Evolutionary conservation across 2,329 filamentous ascomycete genomes (phyloP), one percentile per base, ranked within the genome.

Genomic region (Fusarium sambucinum): DNA sequence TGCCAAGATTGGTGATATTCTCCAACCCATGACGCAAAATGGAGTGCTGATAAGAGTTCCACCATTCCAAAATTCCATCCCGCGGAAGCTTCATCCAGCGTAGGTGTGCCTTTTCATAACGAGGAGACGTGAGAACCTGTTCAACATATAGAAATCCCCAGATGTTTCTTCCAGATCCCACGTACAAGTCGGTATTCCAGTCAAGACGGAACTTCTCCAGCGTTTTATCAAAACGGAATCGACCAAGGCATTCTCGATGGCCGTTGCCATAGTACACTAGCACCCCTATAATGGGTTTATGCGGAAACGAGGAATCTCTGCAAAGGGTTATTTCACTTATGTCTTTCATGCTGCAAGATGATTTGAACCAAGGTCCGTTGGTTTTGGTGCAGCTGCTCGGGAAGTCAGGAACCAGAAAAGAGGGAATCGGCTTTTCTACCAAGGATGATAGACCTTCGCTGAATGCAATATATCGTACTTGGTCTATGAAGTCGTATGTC

Each of bases 271-370:
- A 46, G 9, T 25, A 5, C 21, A 45, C n/a, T 16, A 54, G 6
- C 9, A 54, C 12, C 17, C 51, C 51, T 2, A 37, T 54, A 3
- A 54, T 46, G 19, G 51, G 21, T 8, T 54, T 54, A 16, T 29
- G 38, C 3, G 40, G 8, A 4, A 16, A 21, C 3, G 21, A 12
- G 8, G 23, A 16, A 13, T 54, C 21, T 5, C 30, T 23, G 16
- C 51, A 54, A 3, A 54, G 6, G 13, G 29, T 46, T 12, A 54
- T 54, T 9, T 27, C n/a, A 13, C 14, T 19, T 5, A 45, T 27
- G 10, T n/a, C 40, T 9, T 46, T 23, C 6, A 45, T 25, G 21
- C 14, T 54, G 17, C 40, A 46, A 13, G 40, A 46, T 27, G 51
- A 54, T 14, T 6, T 46, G 6, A 54, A 46, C 51, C 51, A 54